Conservation (phyloP, 2,329 filamentous ascomycete species). For the Xylariaceae sp. region DNA sequence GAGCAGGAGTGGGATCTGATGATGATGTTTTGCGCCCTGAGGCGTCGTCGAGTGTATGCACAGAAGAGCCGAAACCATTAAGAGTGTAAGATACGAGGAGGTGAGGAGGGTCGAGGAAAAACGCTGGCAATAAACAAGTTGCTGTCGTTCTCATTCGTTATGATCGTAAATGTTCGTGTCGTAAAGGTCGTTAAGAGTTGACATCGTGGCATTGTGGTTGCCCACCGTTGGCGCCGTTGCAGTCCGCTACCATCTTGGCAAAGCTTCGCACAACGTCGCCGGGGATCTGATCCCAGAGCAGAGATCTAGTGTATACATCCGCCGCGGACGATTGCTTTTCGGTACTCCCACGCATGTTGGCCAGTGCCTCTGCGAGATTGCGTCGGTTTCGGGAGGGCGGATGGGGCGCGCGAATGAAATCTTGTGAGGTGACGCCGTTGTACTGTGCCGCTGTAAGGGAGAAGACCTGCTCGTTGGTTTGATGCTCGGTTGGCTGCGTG, state of each 20-base stretch:
- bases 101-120: neutral
- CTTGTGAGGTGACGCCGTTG: slow-evolving; percentile 73
- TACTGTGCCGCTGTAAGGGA: slow-evolving; percentile 83
- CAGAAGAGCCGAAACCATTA: slow-evolving; percentile 29
- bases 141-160: slow-evolving; percentile 18
- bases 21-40: slow-evolving; percentile 25
- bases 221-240: slow-evolving; percentile 47
- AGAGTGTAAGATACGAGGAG: neutral
- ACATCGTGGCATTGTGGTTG: slow-evolving; percentile 41
- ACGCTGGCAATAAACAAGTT: slow-evolving; percentile 5
- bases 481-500: slow-evolving; percentile 73
- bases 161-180: slow-evolving; percentile 37
- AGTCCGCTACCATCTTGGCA: slow-evolving; percentile 82
- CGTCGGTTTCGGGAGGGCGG: slow-evolving; percentile 59
- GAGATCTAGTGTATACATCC: slow-evolving; percentile 86
- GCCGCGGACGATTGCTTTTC: slow-evolving; percentile 67
- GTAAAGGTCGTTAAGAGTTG: slow-evolving; percentile 35
- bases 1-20: slow-evolving; percentile 31
- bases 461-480: slow-evolving; percentile 85
- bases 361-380: slow-evolving; percentile 76
- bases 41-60: slow-evolving; percentile 30
- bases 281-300: slow-evolving; percentile 93
- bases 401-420: slow-evolving; percentile 53
- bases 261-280: slow-evolving; percentile 89
- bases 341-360: slow-evolving; percentile 65